Base-by-base conservation (phyloP, 2,329 filamentous ascomycete genomes). In the Curvularia verruculosa region DNA sequence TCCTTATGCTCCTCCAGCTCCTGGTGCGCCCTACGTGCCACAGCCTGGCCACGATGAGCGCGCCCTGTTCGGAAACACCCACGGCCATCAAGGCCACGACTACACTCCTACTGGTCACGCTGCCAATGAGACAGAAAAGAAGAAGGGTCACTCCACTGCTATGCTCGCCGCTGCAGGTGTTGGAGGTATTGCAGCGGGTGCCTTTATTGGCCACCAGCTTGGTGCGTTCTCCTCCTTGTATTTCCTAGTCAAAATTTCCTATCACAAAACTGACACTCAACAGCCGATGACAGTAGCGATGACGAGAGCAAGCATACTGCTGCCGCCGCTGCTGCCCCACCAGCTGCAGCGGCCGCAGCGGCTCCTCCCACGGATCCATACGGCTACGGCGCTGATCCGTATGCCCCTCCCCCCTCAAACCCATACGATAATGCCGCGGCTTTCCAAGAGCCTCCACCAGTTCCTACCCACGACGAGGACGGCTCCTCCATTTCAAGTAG, bases 101-200 rank as follows among this genome's bases (percentile, higher is more conserved):
- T 66, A 68, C 56, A 68, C 65, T 5, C 49, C 61, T 21, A 59
- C 65, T 18, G 69, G 67, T 37, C 57, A 66, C 45, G 67, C 65
- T 37, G 63, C 63, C 9, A 64, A 67, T 15, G 61, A 67, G 19
- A 65, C 68, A 15, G 72, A 75, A 51, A 75, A 78, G 53, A 71
- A 77, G 55, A 72, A 78, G 46, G 79, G 81, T 24, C 69, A 71
- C 49, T 72, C 69, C 3, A 79, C 79, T 52, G 81, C 81, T 34
- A 81, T 82, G 65, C 78, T 85, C 66, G 71, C 87, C 19, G 76
- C 84, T 36, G 85, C 81, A 21, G 86, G 82, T 50, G 83, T 83
- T 5, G 86, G 81, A 41, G 86, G 86, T 68, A 59, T 87, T 26
- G 85, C 85, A 31, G 86, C 83, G 10, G 86, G 85, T 45, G 86